phyloP scores from a whole-genome alignment of 1,284 basidiomycete species.

The Boletus sp. region DNA sequence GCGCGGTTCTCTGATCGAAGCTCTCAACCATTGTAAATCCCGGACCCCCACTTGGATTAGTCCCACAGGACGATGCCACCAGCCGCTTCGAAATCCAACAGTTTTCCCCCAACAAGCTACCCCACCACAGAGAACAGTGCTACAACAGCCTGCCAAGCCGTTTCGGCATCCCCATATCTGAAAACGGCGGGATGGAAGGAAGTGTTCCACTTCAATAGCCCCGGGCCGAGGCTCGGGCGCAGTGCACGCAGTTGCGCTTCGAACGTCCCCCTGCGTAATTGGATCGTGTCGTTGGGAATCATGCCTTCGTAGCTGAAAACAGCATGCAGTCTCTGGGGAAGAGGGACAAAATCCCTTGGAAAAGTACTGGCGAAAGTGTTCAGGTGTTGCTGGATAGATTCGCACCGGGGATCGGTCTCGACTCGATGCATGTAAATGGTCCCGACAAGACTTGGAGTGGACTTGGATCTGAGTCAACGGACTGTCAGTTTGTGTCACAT shows the following conservation, averaged over 20 bases:
- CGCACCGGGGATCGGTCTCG: neutral
- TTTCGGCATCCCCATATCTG: neutral
- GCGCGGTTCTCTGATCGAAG: no score
- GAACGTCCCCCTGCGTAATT: neutral
- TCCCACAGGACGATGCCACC: neutral
- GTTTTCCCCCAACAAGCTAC: no score
- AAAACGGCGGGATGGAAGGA: constrained; percentile 14
- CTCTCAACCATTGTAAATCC: neutral
- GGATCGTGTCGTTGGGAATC: fast-evolving
- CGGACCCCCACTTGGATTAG: no score
- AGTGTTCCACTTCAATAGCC: neutral
- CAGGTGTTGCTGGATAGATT: constrained; percentile 18
- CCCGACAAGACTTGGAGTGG: constrained; percentile 14
- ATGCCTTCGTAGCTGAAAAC: constrained; percentile 17
- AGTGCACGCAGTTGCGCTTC: neutral
- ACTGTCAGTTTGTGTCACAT: neutral
- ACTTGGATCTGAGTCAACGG: constrained; percentile 15
- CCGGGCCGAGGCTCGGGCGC: neutral
- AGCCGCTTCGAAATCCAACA: neutral
- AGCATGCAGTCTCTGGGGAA: constrained; percentile 9
- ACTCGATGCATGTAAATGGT: constrained; percentile 26
- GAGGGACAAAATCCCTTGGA: constrained; percentile 1
- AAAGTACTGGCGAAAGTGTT: constrained; percentile 14
- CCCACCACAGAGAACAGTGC: constrained; percentile 19
- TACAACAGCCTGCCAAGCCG: constrained; percentile 24